phyloP scores from a whole-genome alignment of 2,329 filamentous ascomycete species.

The Arthrobotrys pseudoclavata region DNA sequence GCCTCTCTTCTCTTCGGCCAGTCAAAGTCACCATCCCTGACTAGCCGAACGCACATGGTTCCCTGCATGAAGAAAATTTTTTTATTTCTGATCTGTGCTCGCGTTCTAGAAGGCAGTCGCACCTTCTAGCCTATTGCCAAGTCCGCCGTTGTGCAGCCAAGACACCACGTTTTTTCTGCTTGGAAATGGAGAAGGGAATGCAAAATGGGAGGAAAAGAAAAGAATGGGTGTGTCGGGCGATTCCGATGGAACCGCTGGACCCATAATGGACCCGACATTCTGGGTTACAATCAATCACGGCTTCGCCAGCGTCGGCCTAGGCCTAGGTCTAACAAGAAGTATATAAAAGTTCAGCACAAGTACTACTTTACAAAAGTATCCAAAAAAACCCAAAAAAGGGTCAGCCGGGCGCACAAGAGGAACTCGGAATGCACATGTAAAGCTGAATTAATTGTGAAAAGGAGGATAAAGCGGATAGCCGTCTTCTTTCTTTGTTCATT shows the following conservation, averaged over 20 bases:
- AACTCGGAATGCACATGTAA: background rate
- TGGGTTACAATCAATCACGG: conserved; percentile 3
- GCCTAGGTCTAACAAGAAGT: background rate
- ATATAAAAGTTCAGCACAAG: conserved; percentile 7
- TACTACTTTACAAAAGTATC: conserved; percentile 1
- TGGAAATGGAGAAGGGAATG: background rate
- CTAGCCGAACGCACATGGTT: conserved; percentile 8
- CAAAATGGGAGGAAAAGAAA: background rate
- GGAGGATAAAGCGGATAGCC: too few relatives aligned
- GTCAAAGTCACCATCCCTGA: conserved; percentile 21
- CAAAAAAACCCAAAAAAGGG: background rate
- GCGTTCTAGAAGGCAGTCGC: conserved; percentile 52
- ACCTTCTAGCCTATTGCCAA: conserved; percentile 46
- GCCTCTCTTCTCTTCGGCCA: conserved; percentile 36
- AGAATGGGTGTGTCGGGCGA: background rate
- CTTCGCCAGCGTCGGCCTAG: conserved; percentile 18
- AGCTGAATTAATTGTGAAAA: background rate
- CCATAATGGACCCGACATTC: conserved; percentile 19
- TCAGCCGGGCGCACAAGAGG: conserved; percentile 1
- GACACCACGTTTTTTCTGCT: conserved; percentile 31
- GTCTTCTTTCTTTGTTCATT: background rate
- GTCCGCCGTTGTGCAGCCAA: conserved; percentile 43
- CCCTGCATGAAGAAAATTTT: conserved; percentile 69
- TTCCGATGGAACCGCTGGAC: conserved; percentile 17
- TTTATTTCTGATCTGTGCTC: conserved; percentile 48